These are phyloP conservation scores for Sporobolomyces roseus DNA, from an alignment of 768 basidiomycete species.

Conservation along the genomic window DNA sequence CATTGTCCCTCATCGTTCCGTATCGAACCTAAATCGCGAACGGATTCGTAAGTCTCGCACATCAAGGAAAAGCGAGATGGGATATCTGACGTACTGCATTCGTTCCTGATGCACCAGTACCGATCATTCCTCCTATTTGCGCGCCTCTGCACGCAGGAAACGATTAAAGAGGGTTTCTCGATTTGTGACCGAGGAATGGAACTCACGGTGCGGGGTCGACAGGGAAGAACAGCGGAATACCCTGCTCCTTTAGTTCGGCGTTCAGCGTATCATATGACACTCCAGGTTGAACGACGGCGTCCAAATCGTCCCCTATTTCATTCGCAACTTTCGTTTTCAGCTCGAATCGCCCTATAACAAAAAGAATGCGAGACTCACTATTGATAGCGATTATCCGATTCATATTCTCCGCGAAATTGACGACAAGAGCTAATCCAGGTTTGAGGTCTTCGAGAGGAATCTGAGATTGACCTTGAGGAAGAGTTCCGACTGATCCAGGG, in stretches of 20 bases:
- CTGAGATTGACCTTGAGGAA: constrained; percentile 13
- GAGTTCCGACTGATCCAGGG: constrained; percentile 25
- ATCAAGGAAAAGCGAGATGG: no score
- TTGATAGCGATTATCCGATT: constrained; percentile 70
- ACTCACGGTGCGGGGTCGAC: constrained; percentile 50
- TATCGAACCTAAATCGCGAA: no score
- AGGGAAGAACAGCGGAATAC: constrained; percentile 70
- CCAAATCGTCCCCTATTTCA: constrained; percentile 58
- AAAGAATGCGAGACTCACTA: constrained; percentile 54
- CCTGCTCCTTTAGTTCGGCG: constrained; percentile 61
- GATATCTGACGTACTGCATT: no score
- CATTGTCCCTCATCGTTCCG: constrained; percentile 42
- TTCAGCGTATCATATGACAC: constrained; percentile 75
- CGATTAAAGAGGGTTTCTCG: neutral
- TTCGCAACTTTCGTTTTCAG: no score
- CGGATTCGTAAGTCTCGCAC: no score
- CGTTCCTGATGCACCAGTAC: constrained; percentile 82
- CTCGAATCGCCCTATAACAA: neutral
- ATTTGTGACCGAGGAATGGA: no score
- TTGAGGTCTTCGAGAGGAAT: constrained; percentile 40
- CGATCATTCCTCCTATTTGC: constrained; percentile 78
- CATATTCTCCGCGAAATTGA: constrained; percentile 56
- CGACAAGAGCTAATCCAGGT: constrained; percentile 34
- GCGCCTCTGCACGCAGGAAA: constrained; percentile 15
- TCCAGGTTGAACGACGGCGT: constrained; percentile 69